A percentile compares a stretch with the other conserved stretches of the same genome.
These are phyloP conservation scores for Anthracocystis walkeri DNA, from an alignment of 1,284 basidiomycete genomes.

Conservation along the genomic window DNA sequence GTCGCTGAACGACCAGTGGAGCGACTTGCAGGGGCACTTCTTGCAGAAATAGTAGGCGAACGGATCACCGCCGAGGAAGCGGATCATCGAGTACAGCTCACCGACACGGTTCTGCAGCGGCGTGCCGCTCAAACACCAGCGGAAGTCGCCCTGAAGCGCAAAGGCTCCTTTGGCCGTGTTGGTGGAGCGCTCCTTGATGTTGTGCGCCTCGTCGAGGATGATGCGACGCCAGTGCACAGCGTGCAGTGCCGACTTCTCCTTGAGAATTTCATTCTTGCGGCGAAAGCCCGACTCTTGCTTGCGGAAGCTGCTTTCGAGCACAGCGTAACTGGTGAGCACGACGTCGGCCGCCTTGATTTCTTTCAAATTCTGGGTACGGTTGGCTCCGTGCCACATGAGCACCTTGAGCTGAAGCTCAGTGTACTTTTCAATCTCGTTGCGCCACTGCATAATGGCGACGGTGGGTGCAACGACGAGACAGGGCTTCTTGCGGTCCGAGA, in stretches of 20 bases:
- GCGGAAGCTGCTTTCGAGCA: conserved; percentile 91
- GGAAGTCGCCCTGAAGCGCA: conserved; percentile 82
- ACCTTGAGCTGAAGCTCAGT: conserved; percentile 73
- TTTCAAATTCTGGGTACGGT: conserved; percentile 74
- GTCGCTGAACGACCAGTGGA: conserved; percentile 90
- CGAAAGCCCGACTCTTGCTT: conserved; percentile 94
- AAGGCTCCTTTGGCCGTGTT: conserved; percentile 98
- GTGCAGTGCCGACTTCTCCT: conserved; percentile 89
- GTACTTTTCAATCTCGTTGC: conserved; percentile 84
- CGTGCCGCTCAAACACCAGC: conserved; percentile 99
- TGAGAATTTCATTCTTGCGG: conserved; percentile 84
- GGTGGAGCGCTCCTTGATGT: conserved; percentile 85
- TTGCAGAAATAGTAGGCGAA: conserved; percentile 75
- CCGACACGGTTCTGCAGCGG: conserved; percentile 85
- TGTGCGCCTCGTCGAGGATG: conserved; percentile 93
- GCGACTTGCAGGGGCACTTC: conserved; percentile 83
- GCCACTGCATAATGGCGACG: conserved; percentile 99
- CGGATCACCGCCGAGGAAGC: conserved; percentile 63
- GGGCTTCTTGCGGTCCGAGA: conserved; percentile 81
- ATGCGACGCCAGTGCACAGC: conserved; percentile 86
- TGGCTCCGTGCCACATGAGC: conserved; percentile 89
- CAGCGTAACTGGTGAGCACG: conserved; percentile 74
- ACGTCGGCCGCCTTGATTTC: conserved; percentile 88
- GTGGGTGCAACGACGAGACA: conserved; percentile 90
- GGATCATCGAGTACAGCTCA: conserved; percentile 93